Evolutionary conservation across 805 yeast genomes (phyloP).

Genomic region (Grigorovia humatica): DNA sequence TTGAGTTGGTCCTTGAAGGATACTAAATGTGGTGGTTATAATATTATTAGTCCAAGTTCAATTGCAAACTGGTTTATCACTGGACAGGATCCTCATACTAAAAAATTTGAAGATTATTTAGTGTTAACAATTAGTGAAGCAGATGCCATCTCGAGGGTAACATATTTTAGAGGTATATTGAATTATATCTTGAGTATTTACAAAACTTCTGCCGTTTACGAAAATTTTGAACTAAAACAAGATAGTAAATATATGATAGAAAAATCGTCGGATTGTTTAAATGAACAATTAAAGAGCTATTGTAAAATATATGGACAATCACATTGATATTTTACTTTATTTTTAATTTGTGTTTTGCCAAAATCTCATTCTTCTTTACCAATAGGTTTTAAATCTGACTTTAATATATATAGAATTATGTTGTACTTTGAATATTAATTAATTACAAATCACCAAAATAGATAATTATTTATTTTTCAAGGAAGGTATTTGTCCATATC

Average conservation of each 20-base stretch:
- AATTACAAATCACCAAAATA: no score
- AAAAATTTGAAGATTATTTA: constrained; percentile 28
- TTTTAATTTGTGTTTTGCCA: no score
- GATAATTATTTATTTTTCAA: no score
- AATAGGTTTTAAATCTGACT: no score
- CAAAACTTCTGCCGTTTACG: neutral
- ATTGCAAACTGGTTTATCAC: constrained; percentile 12
- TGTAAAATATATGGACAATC: neutral
- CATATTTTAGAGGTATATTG: constrained; percentile 30
- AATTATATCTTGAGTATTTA: constrained; percentile 30
- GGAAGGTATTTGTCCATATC: no score
- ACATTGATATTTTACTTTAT: neutral
- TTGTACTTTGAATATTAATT: no score
- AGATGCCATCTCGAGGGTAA: constrained; percentile 28
- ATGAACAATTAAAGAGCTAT: neutral
- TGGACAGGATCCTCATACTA: constrained; percentile 9
- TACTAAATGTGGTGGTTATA: constrained; percentile 6
- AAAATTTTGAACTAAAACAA: neutral
- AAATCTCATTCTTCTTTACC: no score
- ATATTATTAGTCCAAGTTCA: constrained; percentile 12
- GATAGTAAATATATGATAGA: neutral
- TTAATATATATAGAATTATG: no score
- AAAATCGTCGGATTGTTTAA: neutral
- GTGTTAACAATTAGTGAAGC: constrained; percentile 33
- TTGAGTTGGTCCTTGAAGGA: constrained; percentile 10